Conservation (phyloP, 2,329 filamentous ascomycete genomes). For the Fusarium odoratissimum region DNA sequence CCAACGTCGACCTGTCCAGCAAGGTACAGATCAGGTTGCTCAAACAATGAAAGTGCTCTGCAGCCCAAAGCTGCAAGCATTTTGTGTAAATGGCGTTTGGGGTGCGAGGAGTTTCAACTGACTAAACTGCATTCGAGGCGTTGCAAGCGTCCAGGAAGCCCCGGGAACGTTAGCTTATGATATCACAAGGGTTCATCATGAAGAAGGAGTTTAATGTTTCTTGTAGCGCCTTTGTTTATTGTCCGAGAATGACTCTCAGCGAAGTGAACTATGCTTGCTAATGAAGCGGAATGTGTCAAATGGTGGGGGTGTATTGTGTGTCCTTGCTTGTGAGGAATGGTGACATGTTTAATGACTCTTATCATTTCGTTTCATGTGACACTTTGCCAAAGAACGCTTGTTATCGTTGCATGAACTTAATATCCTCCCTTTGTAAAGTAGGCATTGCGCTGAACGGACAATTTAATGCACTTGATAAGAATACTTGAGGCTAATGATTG, state of each 20-base stretch:
- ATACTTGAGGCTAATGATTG: background rate
- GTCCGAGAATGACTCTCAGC: background rate
- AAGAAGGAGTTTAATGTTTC: conserved; percentile 43
- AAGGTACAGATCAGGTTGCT: conserved; percentile 29
- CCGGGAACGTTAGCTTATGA: conserved; percentile 40
- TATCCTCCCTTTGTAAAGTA: background rate
- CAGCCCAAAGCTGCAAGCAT: conserved; percentile 11
- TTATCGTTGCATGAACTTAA: conserved; percentile 1
- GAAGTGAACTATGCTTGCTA: background rate
- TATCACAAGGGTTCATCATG: conserved; percentile 40
- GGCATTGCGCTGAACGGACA: background rate
- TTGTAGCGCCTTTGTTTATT: conserved; percentile 13
- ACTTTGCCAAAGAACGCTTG: background rate
- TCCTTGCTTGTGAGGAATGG: conserved; percentile 19
- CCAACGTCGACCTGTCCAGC: conserved; percentile 37
- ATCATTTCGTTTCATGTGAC: background rate
- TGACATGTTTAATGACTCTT: conserved; percentile 5
- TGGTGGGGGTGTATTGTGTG: background rate
- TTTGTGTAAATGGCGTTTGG: conserved; percentile 48
- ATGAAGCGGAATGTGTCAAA: background rate
- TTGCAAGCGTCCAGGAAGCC: conserved; percentile 38
- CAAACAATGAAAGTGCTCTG: conserved; percentile 10
- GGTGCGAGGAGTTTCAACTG: conserved; percentile 46
- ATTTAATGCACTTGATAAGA: background rate
- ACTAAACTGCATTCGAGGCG: conserved; percentile 49